Evolutionary conservation across 2,329 filamentous ascomycete species (phyloP).

Genomic region (Clonostachys solani): DNA sequence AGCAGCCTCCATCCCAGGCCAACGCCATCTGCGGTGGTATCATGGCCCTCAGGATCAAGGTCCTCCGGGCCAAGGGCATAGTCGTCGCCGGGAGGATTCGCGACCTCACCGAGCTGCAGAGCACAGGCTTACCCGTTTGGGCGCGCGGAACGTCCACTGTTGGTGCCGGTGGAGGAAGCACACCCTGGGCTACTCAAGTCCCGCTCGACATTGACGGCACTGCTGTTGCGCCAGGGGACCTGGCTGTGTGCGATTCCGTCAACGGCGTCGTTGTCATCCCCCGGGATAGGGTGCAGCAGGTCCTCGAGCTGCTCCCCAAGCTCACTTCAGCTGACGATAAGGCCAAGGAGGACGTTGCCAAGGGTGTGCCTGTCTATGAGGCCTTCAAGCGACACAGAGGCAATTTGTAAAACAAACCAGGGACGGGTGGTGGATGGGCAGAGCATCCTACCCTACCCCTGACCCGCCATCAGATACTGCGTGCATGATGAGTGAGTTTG

Average conservation of each 20-base stretch:
- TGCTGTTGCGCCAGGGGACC: conserved; percentile 50
- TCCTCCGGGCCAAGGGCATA: conserved; percentile 53
- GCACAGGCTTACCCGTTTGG: conserved; percentile 55
- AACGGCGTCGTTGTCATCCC: conserved; percentile 70
- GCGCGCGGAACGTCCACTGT: conserved; percentile 52
- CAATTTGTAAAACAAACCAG: conserved; percentile 13
- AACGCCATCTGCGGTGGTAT: conserved; percentile 76
- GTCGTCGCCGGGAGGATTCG: conserved; percentile 66
- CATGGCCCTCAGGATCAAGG: conserved; percentile 66
- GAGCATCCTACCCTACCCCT: too few relatives aligned
- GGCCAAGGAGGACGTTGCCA: conserved; percentile 61
- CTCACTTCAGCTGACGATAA: conserved; percentile 48
- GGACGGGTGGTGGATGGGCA: too few relatives aligned
- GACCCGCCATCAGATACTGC: too few relatives aligned
- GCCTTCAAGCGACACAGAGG: conserved; percentile 58
- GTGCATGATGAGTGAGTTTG: too few relatives aligned
- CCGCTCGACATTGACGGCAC: conserved; percentile 37
- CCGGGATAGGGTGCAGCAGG: conserved; percentile 49
- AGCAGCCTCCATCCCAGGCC: conserved; percentile 59
- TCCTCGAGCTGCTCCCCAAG: conserved; percentile 55
- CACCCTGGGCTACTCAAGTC: conserved; percentile 48
- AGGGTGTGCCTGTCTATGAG: conserved; percentile 58
- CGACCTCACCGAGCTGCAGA: conserved; percentile 58
- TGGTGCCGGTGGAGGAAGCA: conserved; percentile 50
- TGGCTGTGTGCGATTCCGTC: conserved; percentile 65